Evolutionary conservation across 2,329 filamentous ascomycete genomes (phyloP).

Genomic region (Colletotrichum tabaci): DNA sequence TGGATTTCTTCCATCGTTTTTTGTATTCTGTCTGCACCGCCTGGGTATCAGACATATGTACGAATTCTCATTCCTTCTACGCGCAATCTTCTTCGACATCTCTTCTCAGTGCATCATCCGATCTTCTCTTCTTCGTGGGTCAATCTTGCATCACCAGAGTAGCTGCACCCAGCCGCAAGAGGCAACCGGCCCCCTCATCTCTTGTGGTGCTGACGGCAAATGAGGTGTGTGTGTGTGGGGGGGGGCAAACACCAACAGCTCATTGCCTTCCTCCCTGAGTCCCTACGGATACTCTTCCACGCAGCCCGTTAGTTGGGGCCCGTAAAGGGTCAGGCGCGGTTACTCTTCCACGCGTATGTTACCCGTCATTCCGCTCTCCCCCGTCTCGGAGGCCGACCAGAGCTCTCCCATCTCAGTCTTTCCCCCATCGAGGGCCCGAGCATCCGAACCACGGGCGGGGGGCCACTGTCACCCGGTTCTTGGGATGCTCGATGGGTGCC

Average conservation of each 20-base stretch:
- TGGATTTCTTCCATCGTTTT: background rate
- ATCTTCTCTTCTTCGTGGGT: background rate
- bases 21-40: too few relatives aligned
- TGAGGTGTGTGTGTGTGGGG: conserved; percentile 40
- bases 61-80: too few relatives aligned
- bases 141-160: background rate
- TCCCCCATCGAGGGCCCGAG: conserved; percentile 17
- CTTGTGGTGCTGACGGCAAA: background rate
- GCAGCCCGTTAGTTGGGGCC: background rate
- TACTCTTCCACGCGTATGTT: conserved; percentile 13
- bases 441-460: conserved; percentile 4
- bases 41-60: too few relatives aligned
- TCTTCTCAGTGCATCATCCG: too few relatives aligned
- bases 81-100: too few relatives aligned
- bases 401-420: conserved; percentile 13
- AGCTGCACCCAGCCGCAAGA: background rate
- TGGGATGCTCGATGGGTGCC: conserved; percentile 2
- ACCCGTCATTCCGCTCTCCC: background rate
- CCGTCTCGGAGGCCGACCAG: conserved; percentile 20
- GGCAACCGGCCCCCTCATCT: background rate
- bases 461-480: conserved; percentile 5
- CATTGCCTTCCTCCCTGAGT: too few relatives aligned
- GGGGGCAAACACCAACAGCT: conserved; percentile 11
- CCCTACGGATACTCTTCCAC: background rate
- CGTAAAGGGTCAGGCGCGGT: background rate